Percentiles rank a stretch among this genome's conserved stretches.
These are phyloP conservation scores for Radiomyces spectabilis DNA, from an alignment of 192 early-diverging fungal genomes.

Conservation along the genomic window DNA sequence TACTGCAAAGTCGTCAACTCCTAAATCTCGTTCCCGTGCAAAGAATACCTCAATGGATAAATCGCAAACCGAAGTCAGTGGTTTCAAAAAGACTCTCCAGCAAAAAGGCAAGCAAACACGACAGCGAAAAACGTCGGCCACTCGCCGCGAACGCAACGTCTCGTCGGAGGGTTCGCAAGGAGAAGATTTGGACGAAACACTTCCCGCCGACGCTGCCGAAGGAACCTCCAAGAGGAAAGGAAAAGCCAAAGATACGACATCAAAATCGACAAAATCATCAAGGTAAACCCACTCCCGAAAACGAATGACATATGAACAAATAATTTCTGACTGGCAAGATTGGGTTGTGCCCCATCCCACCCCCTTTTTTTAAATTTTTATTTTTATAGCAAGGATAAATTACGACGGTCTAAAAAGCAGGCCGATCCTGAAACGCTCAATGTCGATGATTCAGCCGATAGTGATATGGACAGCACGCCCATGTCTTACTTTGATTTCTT, in stretches of 20 bases:
- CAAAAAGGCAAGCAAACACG: too few relatives aligned
- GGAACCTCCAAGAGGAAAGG: background rate
- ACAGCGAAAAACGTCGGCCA: too few relatives aligned
- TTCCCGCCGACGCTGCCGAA: too few relatives aligned
- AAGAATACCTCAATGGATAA: background rate
- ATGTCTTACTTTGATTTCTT: background rate
- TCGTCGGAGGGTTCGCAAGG: too few relatives aligned
- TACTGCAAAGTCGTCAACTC: too few relatives aligned
- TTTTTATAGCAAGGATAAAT: background rate
- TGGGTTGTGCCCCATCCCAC: too few relatives aligned
- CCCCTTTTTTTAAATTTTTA: background rate
- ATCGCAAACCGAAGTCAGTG: background rate
- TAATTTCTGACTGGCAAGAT: background rate
- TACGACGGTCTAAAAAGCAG: constrained; percentile 9
- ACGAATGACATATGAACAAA: background rate
- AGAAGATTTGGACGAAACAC: background rate
- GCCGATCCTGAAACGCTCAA: constrained; percentile 2
- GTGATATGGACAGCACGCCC: background rate
- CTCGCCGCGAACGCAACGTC: too few relatives aligned
- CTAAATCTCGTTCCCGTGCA: too few relatives aligned
- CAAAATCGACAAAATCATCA: too few relatives aligned
- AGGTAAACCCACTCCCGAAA: background rate
- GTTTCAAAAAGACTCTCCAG: too few relatives aligned
- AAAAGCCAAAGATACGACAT: background rate
- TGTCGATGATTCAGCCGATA: background rate